phyloP scores from a whole-genome alignment of 306 rosid species.

The Begonia peltatifolia region DNA sequence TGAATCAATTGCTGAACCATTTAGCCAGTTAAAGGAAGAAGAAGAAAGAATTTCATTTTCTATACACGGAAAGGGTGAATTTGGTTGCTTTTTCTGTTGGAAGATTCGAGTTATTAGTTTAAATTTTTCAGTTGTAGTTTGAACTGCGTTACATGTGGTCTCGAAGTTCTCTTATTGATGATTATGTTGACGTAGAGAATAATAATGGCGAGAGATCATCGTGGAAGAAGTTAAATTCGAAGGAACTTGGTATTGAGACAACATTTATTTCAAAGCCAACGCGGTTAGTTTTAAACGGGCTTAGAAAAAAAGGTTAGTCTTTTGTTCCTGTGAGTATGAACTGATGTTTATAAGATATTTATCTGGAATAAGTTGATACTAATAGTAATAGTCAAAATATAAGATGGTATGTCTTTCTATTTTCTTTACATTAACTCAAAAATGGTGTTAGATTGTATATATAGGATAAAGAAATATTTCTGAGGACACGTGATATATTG shows the following conservation, averaged over 20 bases:
- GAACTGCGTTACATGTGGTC: not conserved
- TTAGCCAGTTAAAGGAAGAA: conserved; percentile 1
- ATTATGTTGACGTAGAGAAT: conserved; percentile 2
- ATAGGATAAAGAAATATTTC: no score
- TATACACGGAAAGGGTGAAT: conserved; percentile 2
- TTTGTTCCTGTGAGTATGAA: not conserved
- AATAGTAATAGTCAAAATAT: no score
- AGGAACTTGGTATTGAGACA: conserved; percentile 22
- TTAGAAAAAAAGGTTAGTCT: conserved; percentile 13
- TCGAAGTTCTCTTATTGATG: not conserved
- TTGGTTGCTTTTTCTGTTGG: not conserved
- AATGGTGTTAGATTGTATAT: no score
- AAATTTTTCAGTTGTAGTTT: conserved; percentile 1
- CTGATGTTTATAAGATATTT: not conserved
- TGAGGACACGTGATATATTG: no score
- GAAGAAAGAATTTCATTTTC: conserved; percentile 4
- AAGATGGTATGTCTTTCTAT: no score
- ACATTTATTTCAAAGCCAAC: conserved; percentile 22
- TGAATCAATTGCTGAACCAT: conserved; percentile 10
- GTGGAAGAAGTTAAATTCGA: conserved; percentile 20
- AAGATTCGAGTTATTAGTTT: not conserved
- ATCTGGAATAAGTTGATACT: not conserved
- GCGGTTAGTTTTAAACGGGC: conserved; percentile 13
- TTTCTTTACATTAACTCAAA: no score
- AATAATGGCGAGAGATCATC: conserved; percentile 8